phyloP scores from a whole-genome alignment of 1,139 yeast genomes.

The Kodamaea derodonti region DNA sequence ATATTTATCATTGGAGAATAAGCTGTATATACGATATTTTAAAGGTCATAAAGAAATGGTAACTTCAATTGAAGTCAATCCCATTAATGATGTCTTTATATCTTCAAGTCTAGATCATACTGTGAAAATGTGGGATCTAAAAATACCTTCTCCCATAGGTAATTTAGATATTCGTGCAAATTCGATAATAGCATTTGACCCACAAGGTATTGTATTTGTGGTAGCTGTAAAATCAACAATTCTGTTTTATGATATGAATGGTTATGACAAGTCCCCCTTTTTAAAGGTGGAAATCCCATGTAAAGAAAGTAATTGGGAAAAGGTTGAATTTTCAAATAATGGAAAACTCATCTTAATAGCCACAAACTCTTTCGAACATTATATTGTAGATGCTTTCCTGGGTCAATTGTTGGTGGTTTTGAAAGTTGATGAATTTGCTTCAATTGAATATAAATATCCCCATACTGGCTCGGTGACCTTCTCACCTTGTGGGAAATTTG shows the following conservation, averaged over 20 bases:
- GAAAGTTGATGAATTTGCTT: slow-evolving; percentile 18
- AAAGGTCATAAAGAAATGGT: slow-evolving; percentile 82
- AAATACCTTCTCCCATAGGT: slow-evolving; percentile 61
- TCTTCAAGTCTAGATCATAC: slow-evolving; percentile 76
- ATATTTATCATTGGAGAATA: slow-evolving; percentile 72
- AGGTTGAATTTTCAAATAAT: slow-evolving; percentile 78
- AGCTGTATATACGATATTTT: slow-evolving; percentile 79
- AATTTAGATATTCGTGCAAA: slow-evolving; percentile 57
- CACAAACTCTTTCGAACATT: slow-evolving; percentile 52
- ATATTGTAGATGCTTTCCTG: slow-evolving; percentile 67
- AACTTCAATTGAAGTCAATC: slow-evolving; percentile 67
- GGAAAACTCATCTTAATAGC: slow-evolving; percentile 71
- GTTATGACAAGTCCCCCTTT: slow-evolving; percentile 56
- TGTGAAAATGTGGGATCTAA: slow-evolving; percentile 82
- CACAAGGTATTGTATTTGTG: slow-evolving; percentile 79
- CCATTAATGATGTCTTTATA: slow-evolving; percentile 62
- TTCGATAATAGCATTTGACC: slow-evolving; percentile 64
- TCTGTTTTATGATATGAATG: slow-evolving; percentile 57
- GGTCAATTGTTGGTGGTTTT: slow-evolving; percentile 58
- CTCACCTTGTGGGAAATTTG: slow-evolving; percentile 78
- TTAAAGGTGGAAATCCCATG: slow-evolving; percentile 28
- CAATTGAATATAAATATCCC: slow-evolving; percentile 41
- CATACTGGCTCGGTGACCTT: slow-evolving; percentile 63
- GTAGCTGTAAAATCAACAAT: slow-evolving; percentile 52
- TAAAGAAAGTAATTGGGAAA: slow-evolving; percentile 49